Evolutionary conservation across 2,329 filamentous ascomycete species (phyloP).

Genomic region (Penicillium sp.): DNA sequence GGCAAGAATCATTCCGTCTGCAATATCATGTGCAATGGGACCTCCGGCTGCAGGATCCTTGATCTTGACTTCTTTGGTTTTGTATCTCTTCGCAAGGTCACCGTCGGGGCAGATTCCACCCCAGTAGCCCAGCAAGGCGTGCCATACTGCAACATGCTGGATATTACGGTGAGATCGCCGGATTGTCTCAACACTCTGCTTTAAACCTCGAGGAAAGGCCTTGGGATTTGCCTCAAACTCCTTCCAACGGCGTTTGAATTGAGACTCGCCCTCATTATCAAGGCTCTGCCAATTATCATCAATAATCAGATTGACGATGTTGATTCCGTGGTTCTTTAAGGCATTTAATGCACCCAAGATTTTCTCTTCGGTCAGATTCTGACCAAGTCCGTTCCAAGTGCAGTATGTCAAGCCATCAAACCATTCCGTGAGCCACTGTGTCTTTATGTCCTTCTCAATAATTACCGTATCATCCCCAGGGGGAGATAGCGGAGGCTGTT

Average conservation of each 20-base stretch:
- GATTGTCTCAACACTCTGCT: constrained; percentile 67
- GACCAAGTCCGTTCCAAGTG: constrained; percentile 93
- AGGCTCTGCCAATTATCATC: constrained; percentile 96
- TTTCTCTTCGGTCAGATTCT: constrained; percentile 76
- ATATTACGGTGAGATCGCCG: constrained; percentile 69
- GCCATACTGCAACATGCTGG: constrained; percentile 88
- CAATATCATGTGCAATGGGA: constrained; percentile 24
- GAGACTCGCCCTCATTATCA: constrained; percentile 54
- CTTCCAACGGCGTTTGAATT: constrained; percentile 63
- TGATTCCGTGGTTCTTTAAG: constrained; percentile 70
- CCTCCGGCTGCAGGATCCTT: constrained; percentile 56
- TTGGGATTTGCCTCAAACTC: constrained; percentile 81
- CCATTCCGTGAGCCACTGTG: constrained; percentile 78
- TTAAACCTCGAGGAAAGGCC: constrained; percentile 78
- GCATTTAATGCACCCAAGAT: constrained; percentile 72
- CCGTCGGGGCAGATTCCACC: constrained; percentile 78
- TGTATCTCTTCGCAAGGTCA: constrained; percentile 73
- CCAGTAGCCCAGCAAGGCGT: constrained; percentile 87
- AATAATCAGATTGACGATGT: constrained; percentile 83
- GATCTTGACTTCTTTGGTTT: constrained; percentile 63
- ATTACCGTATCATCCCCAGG: constrained; percentile 42
- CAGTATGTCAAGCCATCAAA: constrained; percentile 93
- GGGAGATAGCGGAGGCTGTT: constrained; percentile 30
- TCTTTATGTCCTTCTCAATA: constrained; percentile 43
- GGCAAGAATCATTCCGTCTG: constrained; percentile 62